Evolutionary conservation across 768 basidiomycete species (phyloP), one percentile per base, ranked within the genome.

Genomic region (Termitomyces sp.): DNA sequence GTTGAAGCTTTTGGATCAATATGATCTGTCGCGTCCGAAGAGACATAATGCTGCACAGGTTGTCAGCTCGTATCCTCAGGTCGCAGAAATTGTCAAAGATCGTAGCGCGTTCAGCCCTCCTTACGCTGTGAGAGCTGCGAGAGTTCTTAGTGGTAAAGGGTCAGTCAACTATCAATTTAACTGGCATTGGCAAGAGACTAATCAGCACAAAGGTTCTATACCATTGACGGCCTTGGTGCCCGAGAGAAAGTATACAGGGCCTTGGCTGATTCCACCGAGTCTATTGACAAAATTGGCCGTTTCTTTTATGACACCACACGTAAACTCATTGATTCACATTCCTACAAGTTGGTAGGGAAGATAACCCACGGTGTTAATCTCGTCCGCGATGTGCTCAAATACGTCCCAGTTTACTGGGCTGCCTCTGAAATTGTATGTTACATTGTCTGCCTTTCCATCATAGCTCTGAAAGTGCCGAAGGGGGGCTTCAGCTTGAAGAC

Each of bases 401-500:
- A 74, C 36, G 77, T 87, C 1, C 85, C 92, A 12, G 70, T 90
- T 26, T 71, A 81, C 60, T 94, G 90, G 88, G 83, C 78, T 28
- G 85, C 88, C 4, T 70, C 70, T 22, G 84, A 90, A 47, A 72
- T 93, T 34, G 92, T 92, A 59, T 2, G 45, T 29, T 45, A 2
- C n/a, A 36, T 7, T 41, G n/a, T 46, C 47, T n/a, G 22, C 2
- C 24, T 26, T 36, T 3, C 28, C n/a, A 42, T 46, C 18, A 13
- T 45, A 54, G 33, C 47, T 59, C 47, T 56, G 37, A 51, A 31
- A 52, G 12, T 54, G 29, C 51, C 18, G 4, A 63, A 92, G 90
- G 86, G 85, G 56, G 89, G 89, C 15, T 84, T 93, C 57, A 69
- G 75, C n/a, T 73, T 92, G 55, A 90, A 87, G 72, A 81, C 80